These are phyloP conservation scores for Pharnaceum exiguum DNA, from an alignment of 148 eudicot genomes.

Conservation along the genomic window DNA sequence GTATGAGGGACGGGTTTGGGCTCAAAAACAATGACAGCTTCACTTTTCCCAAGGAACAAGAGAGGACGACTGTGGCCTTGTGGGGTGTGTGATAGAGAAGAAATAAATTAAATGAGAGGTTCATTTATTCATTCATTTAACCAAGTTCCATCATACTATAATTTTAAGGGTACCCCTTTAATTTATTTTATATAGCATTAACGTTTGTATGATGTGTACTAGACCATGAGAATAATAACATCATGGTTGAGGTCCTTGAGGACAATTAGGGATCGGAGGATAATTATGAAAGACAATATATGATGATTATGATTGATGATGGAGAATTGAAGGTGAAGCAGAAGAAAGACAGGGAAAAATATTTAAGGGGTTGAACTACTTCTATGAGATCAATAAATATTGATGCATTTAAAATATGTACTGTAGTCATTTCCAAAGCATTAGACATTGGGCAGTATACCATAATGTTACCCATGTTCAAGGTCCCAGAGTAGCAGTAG, in stretches of 20 bases:
- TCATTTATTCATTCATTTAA: too few species aligned
- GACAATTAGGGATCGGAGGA: too few species aligned
- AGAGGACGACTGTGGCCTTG: neutral
- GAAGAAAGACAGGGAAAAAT: too few species aligned
- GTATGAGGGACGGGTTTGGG: neutral
- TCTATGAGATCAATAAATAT: neutral
- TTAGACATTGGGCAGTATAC: neutral
- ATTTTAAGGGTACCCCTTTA: too few species aligned
- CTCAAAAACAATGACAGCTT: constrained; percentile 18
- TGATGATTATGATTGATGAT: neutral
- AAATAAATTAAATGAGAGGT: too few species aligned
- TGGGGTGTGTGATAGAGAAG: neutral
- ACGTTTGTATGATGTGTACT: too few species aligned
- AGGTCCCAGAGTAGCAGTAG: constrained; percentile 22
- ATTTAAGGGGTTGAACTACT: constrained; percentile 15
- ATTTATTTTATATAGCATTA: too few species aligned
- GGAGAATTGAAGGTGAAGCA: neutral
- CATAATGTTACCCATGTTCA: constrained; percentile 24
- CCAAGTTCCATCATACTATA: too few species aligned
- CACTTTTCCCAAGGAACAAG: constrained; percentile 7
- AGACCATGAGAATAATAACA: too few species aligned
- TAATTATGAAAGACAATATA: too few species aligned
- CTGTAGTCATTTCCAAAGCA: constrained; percentile 17
- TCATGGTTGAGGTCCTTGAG: too few species aligned
- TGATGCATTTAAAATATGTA: neutral